Evolutionary conservation across 2,329 filamentous ascomycete species (phyloP).

Genomic region (Colletotrichum phormii): DNA sequence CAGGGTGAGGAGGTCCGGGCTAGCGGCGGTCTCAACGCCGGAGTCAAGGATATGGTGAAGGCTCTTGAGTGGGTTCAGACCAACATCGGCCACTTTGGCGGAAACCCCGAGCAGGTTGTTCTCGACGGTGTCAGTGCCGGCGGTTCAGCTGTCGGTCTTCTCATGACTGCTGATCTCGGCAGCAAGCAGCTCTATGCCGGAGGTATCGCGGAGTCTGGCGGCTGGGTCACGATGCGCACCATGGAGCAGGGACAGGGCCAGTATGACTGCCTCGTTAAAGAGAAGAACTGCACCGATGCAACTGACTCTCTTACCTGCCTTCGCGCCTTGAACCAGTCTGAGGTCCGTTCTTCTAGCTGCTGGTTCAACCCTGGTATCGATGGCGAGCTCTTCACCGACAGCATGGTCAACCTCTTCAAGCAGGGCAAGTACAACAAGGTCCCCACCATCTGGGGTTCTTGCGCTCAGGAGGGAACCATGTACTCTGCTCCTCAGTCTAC

Average conservation of each 20-base stretch:
- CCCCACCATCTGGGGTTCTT: constrained; percentile 61
- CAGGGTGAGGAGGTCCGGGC: constrained; percentile 42
- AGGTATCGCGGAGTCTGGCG: constrained; percentile 62
- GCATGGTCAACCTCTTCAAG: constrained; percentile 60
- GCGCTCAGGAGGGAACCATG: constrained; percentile 52
- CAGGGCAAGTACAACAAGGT: constrained; percentile 64
- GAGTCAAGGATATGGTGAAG: constrained; percentile 52
- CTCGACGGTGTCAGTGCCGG: constrained; percentile 78
- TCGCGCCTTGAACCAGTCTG: constrained; percentile 37
- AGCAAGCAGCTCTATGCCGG: constrained; percentile 62
- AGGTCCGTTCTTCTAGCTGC: constrained; percentile 40
- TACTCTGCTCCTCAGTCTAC: constrained; percentile 46
- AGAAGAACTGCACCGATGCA: constrained; percentile 38
- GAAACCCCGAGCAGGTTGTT: constrained; percentile 75
- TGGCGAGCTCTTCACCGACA: constrained; percentile 60
- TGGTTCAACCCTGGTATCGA: constrained; percentile 60
- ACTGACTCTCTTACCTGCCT: constrained; percentile 40
- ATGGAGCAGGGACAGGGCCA: constrained; percentile 55
- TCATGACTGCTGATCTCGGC: constrained; percentile 68
- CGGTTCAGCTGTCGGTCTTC: constrained; percentile 71
- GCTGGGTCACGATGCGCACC: constrained; percentile 60
- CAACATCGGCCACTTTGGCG: constrained; percentile 76
- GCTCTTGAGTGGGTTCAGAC: constrained; percentile 77
- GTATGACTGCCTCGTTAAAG: constrained; percentile 59
- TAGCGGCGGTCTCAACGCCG: constrained; percentile 30